Conservation (phyloP, 2,329 filamentous ascomycete genomes). For the Teratosphaeria nubilosa region DNA sequence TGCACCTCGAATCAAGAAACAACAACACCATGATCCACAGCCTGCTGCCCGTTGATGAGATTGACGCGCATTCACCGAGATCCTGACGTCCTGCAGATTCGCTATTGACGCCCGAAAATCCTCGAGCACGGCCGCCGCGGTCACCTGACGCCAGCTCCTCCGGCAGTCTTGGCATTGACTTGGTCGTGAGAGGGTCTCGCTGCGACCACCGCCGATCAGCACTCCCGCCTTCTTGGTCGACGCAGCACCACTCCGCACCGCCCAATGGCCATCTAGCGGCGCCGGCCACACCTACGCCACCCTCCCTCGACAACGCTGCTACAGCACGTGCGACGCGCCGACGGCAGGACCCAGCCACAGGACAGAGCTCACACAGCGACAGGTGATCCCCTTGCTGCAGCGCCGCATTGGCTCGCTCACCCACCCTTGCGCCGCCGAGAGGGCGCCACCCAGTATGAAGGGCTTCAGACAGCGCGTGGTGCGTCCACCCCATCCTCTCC, state of each 20-base stretch:
- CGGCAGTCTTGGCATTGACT: neutral
- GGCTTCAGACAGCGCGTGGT: constrained; percentile 96
- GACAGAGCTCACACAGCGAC: neutral
- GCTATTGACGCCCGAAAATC: neutral
- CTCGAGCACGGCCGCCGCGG: neutral
- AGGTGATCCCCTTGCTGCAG: constrained; percentile 1
- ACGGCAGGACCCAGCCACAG: neutral
- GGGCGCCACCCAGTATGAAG: constrained; percentile 57
- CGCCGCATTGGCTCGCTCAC: neutral
- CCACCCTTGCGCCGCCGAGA: neutral
- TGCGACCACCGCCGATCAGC: neutral
- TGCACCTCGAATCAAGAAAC: neutral
- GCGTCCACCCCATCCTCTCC: constrained; percentile 39
- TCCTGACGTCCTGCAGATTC: neutral
- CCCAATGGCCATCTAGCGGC: constrained; percentile 1
- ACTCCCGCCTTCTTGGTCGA: neutral
- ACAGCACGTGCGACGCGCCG: neutral
- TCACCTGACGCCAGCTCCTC: neutral
- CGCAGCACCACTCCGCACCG: neutral
- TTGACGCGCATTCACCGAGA: neutral
- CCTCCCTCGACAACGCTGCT: neutral
- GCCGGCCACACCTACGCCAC: neutral
- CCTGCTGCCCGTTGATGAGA: neutral
- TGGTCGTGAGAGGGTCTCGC: neutral
- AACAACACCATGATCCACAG: neutral